These are phyloP conservation scores for Symbiodinium natans DNA, from an alignment of 73 alveolate species.

Conservation along the genomic window DNA sequence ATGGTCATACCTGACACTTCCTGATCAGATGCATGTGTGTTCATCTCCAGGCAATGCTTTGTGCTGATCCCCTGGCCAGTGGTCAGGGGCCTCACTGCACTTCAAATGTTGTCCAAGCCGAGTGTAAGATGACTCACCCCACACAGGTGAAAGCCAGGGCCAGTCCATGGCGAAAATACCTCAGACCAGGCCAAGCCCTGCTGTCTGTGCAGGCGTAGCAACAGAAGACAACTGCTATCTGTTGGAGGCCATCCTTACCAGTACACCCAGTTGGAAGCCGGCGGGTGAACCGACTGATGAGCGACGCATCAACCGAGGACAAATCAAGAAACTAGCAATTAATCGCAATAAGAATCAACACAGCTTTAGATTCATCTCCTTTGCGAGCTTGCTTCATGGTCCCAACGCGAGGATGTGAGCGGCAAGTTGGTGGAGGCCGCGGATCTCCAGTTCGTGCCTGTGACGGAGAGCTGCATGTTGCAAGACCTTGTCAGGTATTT, in stretches of 20 bases:
- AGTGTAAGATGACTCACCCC: not conserved
- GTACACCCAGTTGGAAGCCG: not conserved
- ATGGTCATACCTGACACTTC: no score
- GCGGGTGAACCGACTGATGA: not conserved
- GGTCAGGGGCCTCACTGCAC: not conserved
- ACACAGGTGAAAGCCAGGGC: constrained; percentile 67
- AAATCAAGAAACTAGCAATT: not conserved
- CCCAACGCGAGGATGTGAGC: not conserved
- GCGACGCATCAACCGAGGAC: not conserved
- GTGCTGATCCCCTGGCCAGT: not conserved
- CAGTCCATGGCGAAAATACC: constrained; percentile 72
- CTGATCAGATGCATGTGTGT: no score
- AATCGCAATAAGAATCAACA: not conserved
- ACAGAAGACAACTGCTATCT: no score
- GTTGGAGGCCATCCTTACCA: not conserved
- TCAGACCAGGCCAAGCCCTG: constrained; percentile 58
- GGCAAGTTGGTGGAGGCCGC: not conserved
- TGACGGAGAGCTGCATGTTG: no score
- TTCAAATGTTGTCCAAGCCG: not conserved
- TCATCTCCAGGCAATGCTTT: not conserved
- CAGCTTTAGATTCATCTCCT: not conserved
- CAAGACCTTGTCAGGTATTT: not conserved
- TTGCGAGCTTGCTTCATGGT: no score
- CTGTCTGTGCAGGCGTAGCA: not conserved
- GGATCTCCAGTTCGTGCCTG: no score